Evolutionary conservation across 352 stramenopile species (phyloP).

Genomic region (Phytophthora pluvialis): DNA sequence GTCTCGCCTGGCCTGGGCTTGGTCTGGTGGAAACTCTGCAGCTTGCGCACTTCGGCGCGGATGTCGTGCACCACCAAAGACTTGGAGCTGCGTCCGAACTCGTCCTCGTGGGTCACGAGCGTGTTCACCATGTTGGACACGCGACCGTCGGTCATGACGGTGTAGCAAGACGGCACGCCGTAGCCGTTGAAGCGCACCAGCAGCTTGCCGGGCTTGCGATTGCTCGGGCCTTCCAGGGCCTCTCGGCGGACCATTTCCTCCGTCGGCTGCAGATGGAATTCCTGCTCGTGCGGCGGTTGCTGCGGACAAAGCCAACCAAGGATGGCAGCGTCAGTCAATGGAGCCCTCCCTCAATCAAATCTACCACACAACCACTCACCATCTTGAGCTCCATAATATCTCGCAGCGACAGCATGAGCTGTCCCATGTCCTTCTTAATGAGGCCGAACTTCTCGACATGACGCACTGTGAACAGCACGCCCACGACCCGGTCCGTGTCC

Average conservation of each 20-base stretch:
- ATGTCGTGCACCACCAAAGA: conserved; percentile 59
- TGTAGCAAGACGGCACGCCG: conserved; percentile 64
- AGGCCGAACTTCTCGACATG: conserved; percentile 80
- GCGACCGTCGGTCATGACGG: conserved; percentile 55
- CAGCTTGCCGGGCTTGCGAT: conserved; percentile 73
- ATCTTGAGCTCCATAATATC: conserved; percentile 80
- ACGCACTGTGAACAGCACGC: conserved; percentile 70
- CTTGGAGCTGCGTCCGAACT: conserved; percentile 58
- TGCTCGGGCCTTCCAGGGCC: conserved; percentile 56
- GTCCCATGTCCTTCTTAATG: conserved; percentile 76
- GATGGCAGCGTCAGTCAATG: conserved; percentile 20
- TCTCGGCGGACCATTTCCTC: conserved; percentile 64
- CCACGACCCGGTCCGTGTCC: conserved; percentile 67
- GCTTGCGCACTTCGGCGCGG: conserved; percentile 61
- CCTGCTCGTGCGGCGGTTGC: conserved; percentile 65
- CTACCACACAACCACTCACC: conserved; percentile 34
- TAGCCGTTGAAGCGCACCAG: conserved; percentile 76
- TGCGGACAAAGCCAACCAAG: conserved; percentile 23
- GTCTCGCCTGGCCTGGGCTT: conserved; percentile 60
- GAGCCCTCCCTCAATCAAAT: neutral
- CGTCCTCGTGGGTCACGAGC: conserved; percentile 72
- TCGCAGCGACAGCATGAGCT: conserved; percentile 65
- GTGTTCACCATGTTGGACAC: conserved; percentile 54
- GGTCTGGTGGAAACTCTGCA: conserved; percentile 74
- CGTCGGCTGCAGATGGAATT: conserved; percentile 64